Conservation (phyloP, 2,329 filamentous ascomycete genomes). For the Aspergillus tanneri region DNA sequence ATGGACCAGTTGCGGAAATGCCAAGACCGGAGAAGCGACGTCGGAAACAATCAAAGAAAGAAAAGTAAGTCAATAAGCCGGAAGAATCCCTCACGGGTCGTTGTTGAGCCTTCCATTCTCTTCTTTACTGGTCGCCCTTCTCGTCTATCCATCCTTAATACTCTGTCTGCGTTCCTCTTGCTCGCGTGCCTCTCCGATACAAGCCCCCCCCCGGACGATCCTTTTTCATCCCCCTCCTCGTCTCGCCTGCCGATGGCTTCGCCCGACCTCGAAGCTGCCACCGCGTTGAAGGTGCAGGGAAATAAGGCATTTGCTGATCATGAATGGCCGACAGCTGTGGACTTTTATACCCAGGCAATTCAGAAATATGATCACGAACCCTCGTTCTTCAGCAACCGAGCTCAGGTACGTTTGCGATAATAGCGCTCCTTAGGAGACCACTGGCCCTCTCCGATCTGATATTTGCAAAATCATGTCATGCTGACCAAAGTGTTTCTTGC, state of each 20-base stretch:
- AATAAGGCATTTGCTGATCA: slow-evolving; percentile 89
- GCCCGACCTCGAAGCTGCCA: slow-evolving; percentile 63
- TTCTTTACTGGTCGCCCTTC: neutral
- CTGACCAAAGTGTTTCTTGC: slow-evolving; percentile 17
- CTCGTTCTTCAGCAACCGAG: slow-evolving; percentile 90
- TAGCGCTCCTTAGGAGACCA: too few relatives aligned
- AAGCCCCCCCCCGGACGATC: too few relatives aligned
- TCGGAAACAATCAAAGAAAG: slow-evolving; percentile 5
- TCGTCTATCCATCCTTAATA: too few relatives aligned
- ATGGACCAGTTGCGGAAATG: slow-evolving; percentile 21
- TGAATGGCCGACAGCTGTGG: slow-evolving; percentile 79
- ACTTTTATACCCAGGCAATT: slow-evolving; percentile 85
- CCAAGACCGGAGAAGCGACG: slow-evolving; percentile 30
- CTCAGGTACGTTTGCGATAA: slow-evolving; percentile 64
- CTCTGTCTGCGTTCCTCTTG: neutral
- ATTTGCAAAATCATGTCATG: neutral
- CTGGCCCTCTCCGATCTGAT: too few relatives aligned
- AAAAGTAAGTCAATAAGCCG: too few relatives aligned
- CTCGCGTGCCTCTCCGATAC: slow-evolving; percentile 1
- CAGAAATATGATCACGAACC: slow-evolving; percentile 78
- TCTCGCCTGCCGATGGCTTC: slow-evolving; percentile 38
- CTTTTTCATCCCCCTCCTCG: slow-evolving; percentile 8
- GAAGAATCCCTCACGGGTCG: too few relatives aligned
- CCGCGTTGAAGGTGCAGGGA: slow-evolving; percentile 85
- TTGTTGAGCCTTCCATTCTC: too few relatives aligned